Conservation (phyloP, 2,329 filamentous ascomycete genomes). For the Fusarium luffae region DNA sequence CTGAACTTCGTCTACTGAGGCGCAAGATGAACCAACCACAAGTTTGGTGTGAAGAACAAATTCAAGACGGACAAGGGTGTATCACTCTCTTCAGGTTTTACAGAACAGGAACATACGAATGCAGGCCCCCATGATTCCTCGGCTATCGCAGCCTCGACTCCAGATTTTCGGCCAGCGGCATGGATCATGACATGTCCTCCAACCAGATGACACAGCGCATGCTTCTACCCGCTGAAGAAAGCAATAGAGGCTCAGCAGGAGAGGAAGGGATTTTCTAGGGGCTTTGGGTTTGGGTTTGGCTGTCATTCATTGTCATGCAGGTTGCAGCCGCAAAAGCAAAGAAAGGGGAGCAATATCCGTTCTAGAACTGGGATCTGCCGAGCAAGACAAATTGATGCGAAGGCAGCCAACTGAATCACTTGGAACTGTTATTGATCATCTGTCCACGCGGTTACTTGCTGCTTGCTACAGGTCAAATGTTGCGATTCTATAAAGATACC, state of each 20-base stretch:
- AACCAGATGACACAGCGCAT: constrained; percentile 19
- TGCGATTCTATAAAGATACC: background rate
- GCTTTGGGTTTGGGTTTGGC: constrained; percentile 18
- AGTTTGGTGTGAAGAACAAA: constrained; percentile 41
- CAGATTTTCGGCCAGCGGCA: constrained; percentile 30
- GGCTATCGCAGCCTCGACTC: constrained; percentile 42
- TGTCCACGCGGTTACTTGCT: background rate
- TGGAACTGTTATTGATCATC: background rate
- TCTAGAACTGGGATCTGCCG: background rate
- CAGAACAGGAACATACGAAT: constrained; percentile 9
- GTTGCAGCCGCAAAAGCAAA: constrained; percentile 26
- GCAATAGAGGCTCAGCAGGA: constrained; percentile 7
- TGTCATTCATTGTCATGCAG: constrained; percentile 30
- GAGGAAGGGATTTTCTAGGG: background rate
- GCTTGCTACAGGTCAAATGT: background rate
- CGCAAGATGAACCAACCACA: constrained; percentile 35
- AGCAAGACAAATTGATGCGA: background rate
- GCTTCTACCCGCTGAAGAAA: constrained; percentile 27
- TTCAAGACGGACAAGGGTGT: constrained; percentile 40
- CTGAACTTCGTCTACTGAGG: constrained; percentile 8
- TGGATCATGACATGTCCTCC: constrained; percentile 11
- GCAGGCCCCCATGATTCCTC: constrained; percentile 26
- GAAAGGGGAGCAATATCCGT: background rate
- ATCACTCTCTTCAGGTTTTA: constrained; percentile 18
- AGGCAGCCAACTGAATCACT: background rate